A percentile compares a stretch with the other conserved stretches of the same genome.
phyloP scores from a whole-genome alignment of 2,329 filamentous ascomycete genomes.

The Diaporthe humulicola region DNA sequence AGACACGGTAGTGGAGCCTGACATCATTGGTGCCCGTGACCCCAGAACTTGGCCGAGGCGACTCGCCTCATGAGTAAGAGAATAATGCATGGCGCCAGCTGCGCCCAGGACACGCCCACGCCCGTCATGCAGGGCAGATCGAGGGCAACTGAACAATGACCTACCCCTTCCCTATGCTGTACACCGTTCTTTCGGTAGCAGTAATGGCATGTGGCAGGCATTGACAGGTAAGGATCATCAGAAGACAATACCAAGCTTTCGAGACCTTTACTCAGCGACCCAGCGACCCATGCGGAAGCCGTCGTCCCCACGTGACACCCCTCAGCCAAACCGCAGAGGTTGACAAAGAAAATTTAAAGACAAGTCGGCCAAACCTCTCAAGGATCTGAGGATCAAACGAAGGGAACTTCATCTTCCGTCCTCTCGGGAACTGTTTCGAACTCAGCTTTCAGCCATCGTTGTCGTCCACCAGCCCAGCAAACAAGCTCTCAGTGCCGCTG shows the following conservation, averaged over 20 bases:
- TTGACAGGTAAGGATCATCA: neutral
- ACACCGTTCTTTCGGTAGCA: neutral
- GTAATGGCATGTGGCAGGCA: neutral
- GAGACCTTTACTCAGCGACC: neutral
- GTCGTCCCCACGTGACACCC: slow-evolving; percentile 35
- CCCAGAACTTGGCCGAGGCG: slow-evolving; percentile 23
- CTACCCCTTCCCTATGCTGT: neutral
- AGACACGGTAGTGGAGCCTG: slow-evolving; percentile 30
- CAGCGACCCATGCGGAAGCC: neutral
- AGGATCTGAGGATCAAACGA: neutral
- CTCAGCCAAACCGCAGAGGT: slow-evolving; percentile 19
- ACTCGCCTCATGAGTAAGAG: slow-evolving; percentile 21
- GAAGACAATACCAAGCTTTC: neutral
- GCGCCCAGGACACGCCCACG: neutral
- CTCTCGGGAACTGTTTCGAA: neutral
- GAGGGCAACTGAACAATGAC: neutral
- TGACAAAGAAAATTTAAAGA: neutral
- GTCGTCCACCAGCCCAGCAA: neutral
- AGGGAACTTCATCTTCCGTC: neutral
- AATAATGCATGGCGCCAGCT: slow-evolving; percentile 7
- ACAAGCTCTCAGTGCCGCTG: neutral
- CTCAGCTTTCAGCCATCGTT: neutral
- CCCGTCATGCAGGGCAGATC: slow-evolving; percentile 10
- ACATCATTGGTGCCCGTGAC: slow-evolving; percentile 23
- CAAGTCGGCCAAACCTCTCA: neutral